Evolutionary conservation across 108 stramenopile genomes (phyloP).

Genomic region (Cyclotella sp.): DNA sequence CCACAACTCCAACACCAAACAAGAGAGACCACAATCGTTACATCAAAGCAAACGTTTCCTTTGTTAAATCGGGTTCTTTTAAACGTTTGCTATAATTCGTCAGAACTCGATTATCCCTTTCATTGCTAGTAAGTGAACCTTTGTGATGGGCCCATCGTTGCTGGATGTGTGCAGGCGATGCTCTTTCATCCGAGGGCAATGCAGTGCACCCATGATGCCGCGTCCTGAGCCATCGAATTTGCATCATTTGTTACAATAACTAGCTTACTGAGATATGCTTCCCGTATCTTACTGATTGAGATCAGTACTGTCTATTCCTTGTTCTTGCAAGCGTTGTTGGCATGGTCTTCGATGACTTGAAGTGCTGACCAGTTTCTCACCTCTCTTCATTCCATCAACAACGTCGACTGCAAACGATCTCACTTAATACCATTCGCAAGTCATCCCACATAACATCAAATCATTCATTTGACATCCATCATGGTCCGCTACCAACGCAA

Average conservation of each 20-base stretch:
- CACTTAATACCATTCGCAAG: neutral
- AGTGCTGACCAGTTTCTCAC: too few relatives aligned
- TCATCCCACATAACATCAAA: neutral
- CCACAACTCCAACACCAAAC: too few relatives aligned
- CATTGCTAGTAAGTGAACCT: neutral
- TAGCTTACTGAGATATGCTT: too few relatives aligned
- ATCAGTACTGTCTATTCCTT: too few relatives aligned
- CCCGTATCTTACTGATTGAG: too few relatives aligned
- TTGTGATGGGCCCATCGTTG: neutral
- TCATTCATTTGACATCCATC: constrained; percentile 1
- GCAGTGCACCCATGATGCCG: too few relatives aligned
- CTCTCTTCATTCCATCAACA: too few relatives aligned
- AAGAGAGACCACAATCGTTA: too few relatives aligned
- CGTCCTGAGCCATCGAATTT: too few relatives aligned
- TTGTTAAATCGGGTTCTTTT: neutral
- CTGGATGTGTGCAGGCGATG: neutral
- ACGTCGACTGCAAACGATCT: neutral
- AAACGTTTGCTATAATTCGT: neutral
- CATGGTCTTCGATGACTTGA: too few relatives aligned
- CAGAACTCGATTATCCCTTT: neutral
- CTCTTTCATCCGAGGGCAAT: neutral
- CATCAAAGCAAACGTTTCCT: constrained; percentile 1
- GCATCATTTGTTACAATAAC: too few relatives aligned
- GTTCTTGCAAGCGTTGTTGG: too few relatives aligned
- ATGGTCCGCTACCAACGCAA: constrained; percentile 24